Evolutionary conservation across 257 asterid genomes (phyloP), one percentile per base, ranked within the genome.

Genomic region (Solanum bulbocastanum): DNA sequence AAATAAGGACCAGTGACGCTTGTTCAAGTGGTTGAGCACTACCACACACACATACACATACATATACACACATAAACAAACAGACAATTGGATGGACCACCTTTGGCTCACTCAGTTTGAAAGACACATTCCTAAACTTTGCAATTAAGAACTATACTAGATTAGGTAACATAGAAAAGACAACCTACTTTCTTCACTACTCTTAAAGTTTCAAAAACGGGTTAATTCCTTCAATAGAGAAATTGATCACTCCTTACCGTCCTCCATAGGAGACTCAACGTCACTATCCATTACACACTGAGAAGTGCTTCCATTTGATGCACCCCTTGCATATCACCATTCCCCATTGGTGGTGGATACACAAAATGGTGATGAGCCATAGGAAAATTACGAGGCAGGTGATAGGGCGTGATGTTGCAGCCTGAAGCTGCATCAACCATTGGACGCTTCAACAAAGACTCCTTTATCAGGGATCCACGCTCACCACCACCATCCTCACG

Each of bases 401-500:
- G 89, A 2, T 66, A 83, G 40, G 88, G 86, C 6, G 15, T 68
- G 49, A 86, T 91, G 86, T 4, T 89, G 23, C 92, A 95, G 42
- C 89, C 62, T 5, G 87, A 23, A 35, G 91, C 88, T 5, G 89
- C 93, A 66, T 94, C 95, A 1, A 89, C 89, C 40, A 85, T 85
- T 18, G 91, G 56, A 88, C 95, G 90, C 93, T 94, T 96, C 75
- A 94, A 88, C 30, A 37, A 36, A 1, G 96, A 94, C 79, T 94
- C 95, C 22, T 92, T 91, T 84, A 96, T 89, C 30, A 93, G 42
- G 1, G 96, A 93, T 72, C 96, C 98, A 4, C 97, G 94, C 8
- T 93, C 98, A 4, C 94, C 96, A 0, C 95, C 94, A 7, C 95
- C 99, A 37, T 87, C 87, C 92, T 95, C 98, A 1, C 98, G 95